phyloP scores from a whole-genome alignment of 1,284 basidiomycete genomes.

The Ceratobasidium sp. region DNA sequence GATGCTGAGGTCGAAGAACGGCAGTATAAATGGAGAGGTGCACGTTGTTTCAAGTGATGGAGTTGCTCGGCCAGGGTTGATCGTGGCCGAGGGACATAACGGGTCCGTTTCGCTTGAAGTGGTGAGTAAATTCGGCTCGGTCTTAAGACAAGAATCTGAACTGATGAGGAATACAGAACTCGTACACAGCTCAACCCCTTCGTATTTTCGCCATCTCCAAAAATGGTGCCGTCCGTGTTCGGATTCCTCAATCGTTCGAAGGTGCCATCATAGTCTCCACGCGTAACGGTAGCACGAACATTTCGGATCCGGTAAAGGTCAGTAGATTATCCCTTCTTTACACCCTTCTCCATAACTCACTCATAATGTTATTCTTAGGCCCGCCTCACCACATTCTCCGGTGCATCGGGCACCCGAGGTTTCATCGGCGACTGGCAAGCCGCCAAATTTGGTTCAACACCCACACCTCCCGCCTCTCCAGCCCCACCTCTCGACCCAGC shows the following conservation, averaged over 20 bases:
- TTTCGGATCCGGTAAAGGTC: conserved; percentile 33
- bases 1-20: conserved; percentile 34
- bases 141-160: neutral
- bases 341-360: neutral
- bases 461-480: neutral
- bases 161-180: neutral
- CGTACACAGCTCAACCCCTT: conserved; percentile 21
- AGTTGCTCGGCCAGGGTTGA: neutral
- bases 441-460: conserved; percentile 16
- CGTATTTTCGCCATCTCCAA: conserved; percentile 30
- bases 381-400: conserved; percentile 26
- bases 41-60: conserved; percentile 40
- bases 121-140: neutral
- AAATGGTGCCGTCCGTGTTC: conserved; percentile 35
- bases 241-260: conserved; percentile 33
- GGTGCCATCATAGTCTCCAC: conserved; percentile 16
- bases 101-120: conserved; percentile 30
- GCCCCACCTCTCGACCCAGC: conserved; percentile 8
- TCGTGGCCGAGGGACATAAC: conserved; percentile 25
- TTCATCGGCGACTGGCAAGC: conserved; percentile 41
- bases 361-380: conserved; percentile 1
- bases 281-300: conserved; percentile 23
- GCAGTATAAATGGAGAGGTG: conserved; percentile 21
- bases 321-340: neutral
- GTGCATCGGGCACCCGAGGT: conserved; percentile 21